Evolutionary conservation across 129 eudicot species (phyloP).

Genomic region (Flaveria sonorensis): DNA sequence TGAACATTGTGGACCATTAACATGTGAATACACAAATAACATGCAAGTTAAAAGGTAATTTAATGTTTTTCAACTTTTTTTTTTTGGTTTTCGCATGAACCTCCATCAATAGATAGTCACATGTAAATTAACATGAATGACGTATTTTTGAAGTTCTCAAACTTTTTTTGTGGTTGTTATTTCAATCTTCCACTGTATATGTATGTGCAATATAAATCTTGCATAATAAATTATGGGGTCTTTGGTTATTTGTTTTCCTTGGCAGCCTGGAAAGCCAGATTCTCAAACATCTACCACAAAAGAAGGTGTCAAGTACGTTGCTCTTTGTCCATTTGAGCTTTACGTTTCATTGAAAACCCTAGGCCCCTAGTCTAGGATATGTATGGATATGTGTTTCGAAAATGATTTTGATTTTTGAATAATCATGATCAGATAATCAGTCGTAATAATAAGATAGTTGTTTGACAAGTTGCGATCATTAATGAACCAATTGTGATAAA

Average conservation of each 20-base stretch:
- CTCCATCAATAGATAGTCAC: neutral
- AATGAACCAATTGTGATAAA: constrained; percentile 10
- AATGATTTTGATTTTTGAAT: neutral
- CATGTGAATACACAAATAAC: neutral
- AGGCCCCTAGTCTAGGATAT: constrained; percentile 12
- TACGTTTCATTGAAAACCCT: constrained; percentile 9
- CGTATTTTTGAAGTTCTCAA: neutral
- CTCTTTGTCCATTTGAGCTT: constrained; percentile 27
- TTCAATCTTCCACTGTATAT: neutral
- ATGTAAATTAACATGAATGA: neutral
- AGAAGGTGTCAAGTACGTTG: constrained; percentile 64
- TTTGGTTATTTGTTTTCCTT: constrained; percentile 28
- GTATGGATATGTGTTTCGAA: constrained; percentile 2
- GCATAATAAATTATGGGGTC: neutral
- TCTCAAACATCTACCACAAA: constrained; percentile 40
- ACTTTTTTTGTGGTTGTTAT: neutral
- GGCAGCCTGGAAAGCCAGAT: constrained; percentile 51
- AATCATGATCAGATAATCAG: neutral
- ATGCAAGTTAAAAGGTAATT: neutral
- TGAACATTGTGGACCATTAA: neutral
- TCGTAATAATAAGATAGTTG: neutral
- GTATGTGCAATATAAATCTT: neutral
- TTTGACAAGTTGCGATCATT: neutral
- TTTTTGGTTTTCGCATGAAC: neutral
- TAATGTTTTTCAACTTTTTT: neutral